Conservation (phyloP, 2,329 filamentous ascomycete species). For the Emmonsia crescens region DNA sequence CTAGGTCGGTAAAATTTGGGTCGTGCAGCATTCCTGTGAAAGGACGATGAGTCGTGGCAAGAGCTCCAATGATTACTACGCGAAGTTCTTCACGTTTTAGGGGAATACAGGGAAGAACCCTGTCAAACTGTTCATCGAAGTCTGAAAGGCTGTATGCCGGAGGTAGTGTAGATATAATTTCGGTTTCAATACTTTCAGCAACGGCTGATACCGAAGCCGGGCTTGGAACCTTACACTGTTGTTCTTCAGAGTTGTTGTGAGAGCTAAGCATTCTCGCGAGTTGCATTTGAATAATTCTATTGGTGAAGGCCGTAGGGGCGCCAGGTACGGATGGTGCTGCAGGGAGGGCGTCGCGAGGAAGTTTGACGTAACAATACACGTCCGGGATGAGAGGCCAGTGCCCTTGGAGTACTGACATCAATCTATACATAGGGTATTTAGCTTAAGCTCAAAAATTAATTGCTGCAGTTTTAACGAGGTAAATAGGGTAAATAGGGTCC, state of each 20-base stretch:
- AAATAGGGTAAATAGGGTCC: not conserved
- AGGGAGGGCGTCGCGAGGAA: not conserved
- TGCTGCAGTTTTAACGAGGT: not conserved
- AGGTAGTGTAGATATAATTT: not conserved
- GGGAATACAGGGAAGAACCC: not conserved
- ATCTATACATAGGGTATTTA: not conserved
- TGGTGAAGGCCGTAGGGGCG: not conserved
- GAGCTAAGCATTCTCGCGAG: not conserved
- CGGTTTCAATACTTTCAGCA: not conserved
- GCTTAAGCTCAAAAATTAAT: not conserved
- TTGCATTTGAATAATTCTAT: constrained; percentile 4
- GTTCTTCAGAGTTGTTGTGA: not conserved
- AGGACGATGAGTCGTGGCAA: not conserved
- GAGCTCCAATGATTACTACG: not conserved
- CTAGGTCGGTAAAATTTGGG: not conserved
- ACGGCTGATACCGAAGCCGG: not conserved
- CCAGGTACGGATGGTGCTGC: not conserved
- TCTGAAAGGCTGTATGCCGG: not conserved
- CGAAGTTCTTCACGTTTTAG: not conserved
- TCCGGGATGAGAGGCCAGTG: constrained; percentile 2
- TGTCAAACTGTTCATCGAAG: not conserved
- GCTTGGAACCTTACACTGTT: not conserved
- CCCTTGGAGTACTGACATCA: not conserved
- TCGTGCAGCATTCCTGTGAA: not conserved
- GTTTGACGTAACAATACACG: not conserved